A percentile compares a stretch with the other conserved stretches of the same genome.
These are phyloP conservation scores for Lotus japonicus DNA, from an alignment of 306 rosid genomes.

Conservation along the genomic window DNA sequence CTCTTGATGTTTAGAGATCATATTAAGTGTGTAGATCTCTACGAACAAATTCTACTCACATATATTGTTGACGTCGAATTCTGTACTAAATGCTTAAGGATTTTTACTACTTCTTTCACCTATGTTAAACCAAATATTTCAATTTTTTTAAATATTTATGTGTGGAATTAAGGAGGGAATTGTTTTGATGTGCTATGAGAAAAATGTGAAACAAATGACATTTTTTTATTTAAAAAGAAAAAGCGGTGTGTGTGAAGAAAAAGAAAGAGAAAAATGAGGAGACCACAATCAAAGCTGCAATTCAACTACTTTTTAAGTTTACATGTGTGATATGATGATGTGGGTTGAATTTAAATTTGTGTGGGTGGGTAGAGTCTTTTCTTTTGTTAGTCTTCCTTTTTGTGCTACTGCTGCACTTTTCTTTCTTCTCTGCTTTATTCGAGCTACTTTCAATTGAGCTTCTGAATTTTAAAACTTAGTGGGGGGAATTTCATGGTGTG, in stretches of 20 bases:
- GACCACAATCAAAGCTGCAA: constrained; percentile 15
- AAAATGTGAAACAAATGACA: background rate
- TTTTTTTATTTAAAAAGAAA: background rate
- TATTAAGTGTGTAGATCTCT: too few species aligned
- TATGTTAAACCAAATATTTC: too few species aligned
- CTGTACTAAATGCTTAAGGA: too few species aligned
- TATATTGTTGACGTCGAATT: too few species aligned
- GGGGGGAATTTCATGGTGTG: constrained; percentile 29
- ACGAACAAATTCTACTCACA: too few species aligned
- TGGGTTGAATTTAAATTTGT: constrained; percentile 25
- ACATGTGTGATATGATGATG: background rate
- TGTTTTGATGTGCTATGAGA: background rate
- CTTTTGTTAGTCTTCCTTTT: background rate
- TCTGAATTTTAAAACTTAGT: constrained; percentile 29
- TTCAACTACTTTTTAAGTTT: background rate
- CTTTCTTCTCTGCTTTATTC: constrained; percentile 28
- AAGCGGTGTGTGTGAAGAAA: background rate
- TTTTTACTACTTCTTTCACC: too few species aligned
- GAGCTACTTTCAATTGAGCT: constrained; percentile 16
- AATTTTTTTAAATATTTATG: background rate
- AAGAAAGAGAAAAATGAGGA: constrained; percentile 8
- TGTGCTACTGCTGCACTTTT: constrained; percentile 16
- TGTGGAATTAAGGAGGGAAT: constrained; percentile 19
- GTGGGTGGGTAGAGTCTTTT: constrained; percentile 35
- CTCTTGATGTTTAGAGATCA: too few species aligned